phyloP scores from a whole-genome alignment of 768 basidiomycete genomes.

The Cubamyces sp. region DNA sequence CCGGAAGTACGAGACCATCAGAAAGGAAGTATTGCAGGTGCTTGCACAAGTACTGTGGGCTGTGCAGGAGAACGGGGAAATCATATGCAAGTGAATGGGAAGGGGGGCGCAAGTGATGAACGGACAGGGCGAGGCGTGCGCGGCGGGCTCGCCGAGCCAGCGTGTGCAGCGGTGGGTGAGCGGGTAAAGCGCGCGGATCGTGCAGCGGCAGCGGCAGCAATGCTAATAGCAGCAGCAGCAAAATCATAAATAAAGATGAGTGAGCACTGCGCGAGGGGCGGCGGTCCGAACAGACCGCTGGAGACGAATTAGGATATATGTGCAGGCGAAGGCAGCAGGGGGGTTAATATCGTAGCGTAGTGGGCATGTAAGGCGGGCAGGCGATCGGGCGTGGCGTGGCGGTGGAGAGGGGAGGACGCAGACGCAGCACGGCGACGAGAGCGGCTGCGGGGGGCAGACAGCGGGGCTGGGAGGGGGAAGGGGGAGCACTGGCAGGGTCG shows the following conservation, averaged over 20 bases:
- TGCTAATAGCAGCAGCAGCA: not conserved
- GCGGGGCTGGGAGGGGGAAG: too few species aligned
- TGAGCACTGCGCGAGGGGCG: conserved; percentile 18
- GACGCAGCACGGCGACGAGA: not conserved
- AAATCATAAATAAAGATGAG: conserved; percentile 10
- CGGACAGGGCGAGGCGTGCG: not conserved
- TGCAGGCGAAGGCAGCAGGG: conserved; percentile 14
- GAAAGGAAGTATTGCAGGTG: not conserved
- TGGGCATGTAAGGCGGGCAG: not conserved
- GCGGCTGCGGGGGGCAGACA: too few species aligned
- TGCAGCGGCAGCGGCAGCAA: not conserved
- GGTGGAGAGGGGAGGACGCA: not conserved
- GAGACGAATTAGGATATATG: conserved; percentile 28
- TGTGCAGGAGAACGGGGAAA: not conserved
- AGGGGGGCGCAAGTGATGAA: conserved; percentile 4
- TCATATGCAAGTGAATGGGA: conserved; percentile 19
- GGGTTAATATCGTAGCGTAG: conserved; percentile 19
- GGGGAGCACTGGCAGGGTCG: too few species aligned
- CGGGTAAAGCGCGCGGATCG: not conserved
- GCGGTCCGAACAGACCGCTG: not conserved
- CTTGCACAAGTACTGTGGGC: not conserved
- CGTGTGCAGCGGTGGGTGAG: not conserved
- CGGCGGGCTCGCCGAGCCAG: not conserved
- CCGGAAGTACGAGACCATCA: not conserved
- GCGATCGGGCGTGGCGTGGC: not conserved